These are phyloP conservation scores for Jacaranda mimosifolia DNA, from an alignment of 257 asterid species.

Conservation along the genomic window DNA sequence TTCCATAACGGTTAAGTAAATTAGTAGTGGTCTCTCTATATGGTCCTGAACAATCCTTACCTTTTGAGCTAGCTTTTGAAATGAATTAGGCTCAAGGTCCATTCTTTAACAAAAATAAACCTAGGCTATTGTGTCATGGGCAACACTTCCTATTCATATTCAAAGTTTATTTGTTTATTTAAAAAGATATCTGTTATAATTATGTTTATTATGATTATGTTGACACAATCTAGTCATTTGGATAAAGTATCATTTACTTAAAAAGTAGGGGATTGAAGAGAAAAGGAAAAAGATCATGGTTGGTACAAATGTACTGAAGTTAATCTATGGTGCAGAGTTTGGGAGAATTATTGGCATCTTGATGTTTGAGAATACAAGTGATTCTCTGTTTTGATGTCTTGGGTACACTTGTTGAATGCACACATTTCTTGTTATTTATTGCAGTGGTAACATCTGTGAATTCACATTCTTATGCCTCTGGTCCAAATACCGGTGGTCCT, in stretches of 20 bases:
- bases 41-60: no score
- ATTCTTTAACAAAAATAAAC: no score
- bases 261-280: not conserved
- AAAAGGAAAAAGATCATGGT: not conserved
- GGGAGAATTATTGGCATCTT: not conserved
- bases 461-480: slow-evolving; percentile 97
- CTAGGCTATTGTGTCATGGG: not conserved
- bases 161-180: not conserved
- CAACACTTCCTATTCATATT: not conserved
- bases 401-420: not conserved
- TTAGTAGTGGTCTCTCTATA: no score
- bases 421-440: not conserved
- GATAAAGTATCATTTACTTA: not conserved
- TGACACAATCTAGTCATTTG: not conserved
- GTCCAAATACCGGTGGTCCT: slow-evolving; percentile 94
- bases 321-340: not conserved
- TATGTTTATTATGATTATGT: not conserved
- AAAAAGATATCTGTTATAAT: not conserved
- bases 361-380: slow-evolving; percentile 7
- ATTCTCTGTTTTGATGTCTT: not conserved
- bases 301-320: not conserved
- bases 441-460: slow-evolving; percentile 53
- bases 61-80: no score
- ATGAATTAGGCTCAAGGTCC: no score
- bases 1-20: no score